Evolutionary conservation across 2,329 filamentous ascomycete species (phyloP), one percentile per base, ranked within the genome.

Genomic region (Neonectria hederae): DNA sequence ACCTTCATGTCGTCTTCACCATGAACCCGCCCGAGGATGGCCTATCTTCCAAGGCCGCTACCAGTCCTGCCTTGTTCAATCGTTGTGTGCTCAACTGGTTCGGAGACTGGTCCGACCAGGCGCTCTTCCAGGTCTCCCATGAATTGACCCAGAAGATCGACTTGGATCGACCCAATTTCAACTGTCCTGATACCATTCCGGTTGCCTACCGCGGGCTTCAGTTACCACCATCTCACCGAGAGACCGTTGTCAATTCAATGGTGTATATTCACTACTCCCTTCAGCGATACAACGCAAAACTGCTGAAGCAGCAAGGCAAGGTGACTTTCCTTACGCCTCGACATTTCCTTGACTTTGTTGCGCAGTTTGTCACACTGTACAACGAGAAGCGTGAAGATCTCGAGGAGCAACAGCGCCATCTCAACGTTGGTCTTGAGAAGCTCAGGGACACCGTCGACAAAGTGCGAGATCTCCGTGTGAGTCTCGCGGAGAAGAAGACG

Each of bases 21-120:
- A 99, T 99, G 96, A 99, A 99, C 79, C 96, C 96, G 14, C 97
- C 96, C 0, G 93, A 97, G 76, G 96, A 96, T 72, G 95, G 96
- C 0, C 83, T 99, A 9, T 96, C 93, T 2, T 97, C 94, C 32
- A 98, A 97, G 83, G 96, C 96, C 61, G 97, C 96, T 28, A 99
- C 97, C 3, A 97, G 94, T 86, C 96, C 96, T 65, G 96, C 96
- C 43, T 82, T 99, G 75, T 99, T 99, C 90, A 99, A 99, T 83
- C 91, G 96, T 86, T 99, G 96, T 77, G 96, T 99, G 53, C 90
- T 99, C 72, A 99, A 99, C 82, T 99, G 96, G 96, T 97, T 99
- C 78, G 96, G 96, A 69, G 96, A 99, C 81, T 99, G 96, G 96
- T 99, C 96, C 56, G 96, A 99, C 78, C 96, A 99, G 82, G 97